Percentiles rank a stretch among this genome's conserved stretches.
phyloP scores from a whole-genome alignment of 345 rosid species.

The Citrus sinensis region DVS_A1.0 CM039168.1:4114001-4114500 shows the following conservation, averaged over 20 bases:
- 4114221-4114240: slow-evolving; percentile 52
- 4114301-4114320: slow-evolving; percentile 28
- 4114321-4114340: slow-evolving; percentile 39
- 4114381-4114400: slow-evolving; percentile 57
- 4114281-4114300: slow-evolving; percentile 34
- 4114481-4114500: slow-evolving; percentile 56
- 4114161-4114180: slow-evolving; percentile 31
- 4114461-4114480: slow-evolving; percentile 43
- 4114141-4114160: slow-evolving; percentile 29
- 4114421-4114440: slow-evolving; percentile 29
- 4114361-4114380: slow-evolving; percentile 67
- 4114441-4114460: slow-evolving; percentile 28
- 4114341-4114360: slow-evolving; percentile 67
- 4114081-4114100: slow-evolving; percentile 65
- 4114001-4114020: slow-evolving; percentile 57
- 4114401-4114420: slow-evolving; percentile 41
- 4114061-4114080: slow-evolving; percentile 60
- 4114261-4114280: slow-evolving; percentile 42
- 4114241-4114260: slow-evolving; percentile 55
- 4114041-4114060: slow-evolving; percentile 76
- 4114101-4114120: slow-evolving; percentile 45
- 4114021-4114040: slow-evolving; percentile 56
- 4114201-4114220: slow-evolving; percentile 51
- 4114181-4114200: slow-evolving; percentile 51
- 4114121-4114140: slow-evolving; percentile 29